These are phyloP conservation scores for Yamadazyma diddensiae DNA, from an alignment of 1,139 yeast genomes.

Conservation along the genomic window DNA sequence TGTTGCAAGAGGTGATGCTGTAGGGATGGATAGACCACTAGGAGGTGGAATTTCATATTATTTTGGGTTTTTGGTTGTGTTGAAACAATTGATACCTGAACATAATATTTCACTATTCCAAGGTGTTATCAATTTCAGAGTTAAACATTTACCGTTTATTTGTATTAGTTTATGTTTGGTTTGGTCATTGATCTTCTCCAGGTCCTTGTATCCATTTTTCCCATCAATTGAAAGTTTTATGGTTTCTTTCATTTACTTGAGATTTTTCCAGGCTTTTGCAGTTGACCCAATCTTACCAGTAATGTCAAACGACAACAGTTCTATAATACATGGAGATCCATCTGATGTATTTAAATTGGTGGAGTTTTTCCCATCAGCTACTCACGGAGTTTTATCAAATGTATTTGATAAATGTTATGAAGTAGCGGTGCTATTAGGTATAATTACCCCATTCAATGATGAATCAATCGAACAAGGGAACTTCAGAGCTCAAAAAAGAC, in stretches of 20 bases:
- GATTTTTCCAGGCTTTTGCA: slow-evolving; percentile 62
- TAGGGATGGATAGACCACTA: slow-evolving; percentile 45
- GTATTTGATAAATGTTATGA: slow-evolving; percentile 55
- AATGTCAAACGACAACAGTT: slow-evolving; percentile 22
- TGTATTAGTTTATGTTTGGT: slow-evolving; percentile 43
- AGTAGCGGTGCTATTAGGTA: slow-evolving; percentile 48
- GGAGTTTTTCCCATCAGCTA: slow-evolving; percentile 70
- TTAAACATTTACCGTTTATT: slow-evolving; percentile 71
- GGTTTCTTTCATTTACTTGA: slow-evolving; percentile 67
- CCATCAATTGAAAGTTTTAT: slow-evolving; percentile 73
- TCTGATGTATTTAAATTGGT: slow-evolving; percentile 84
- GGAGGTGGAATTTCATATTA: slow-evolving; percentile 75
- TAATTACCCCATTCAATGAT: slow-evolving; percentile 66
- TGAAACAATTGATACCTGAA: slow-evolving; percentile 87
- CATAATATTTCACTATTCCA: slow-evolving; percentile 70
- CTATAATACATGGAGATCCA: slow-evolving; percentile 71
- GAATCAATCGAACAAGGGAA: slow-evolving; percentile 74
- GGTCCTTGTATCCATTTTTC: slow-evolving; percentile 51
- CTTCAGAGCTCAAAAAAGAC: slow-evolving; percentile 61
- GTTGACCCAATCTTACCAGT: slow-evolving; percentile 41
- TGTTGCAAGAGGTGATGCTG: slow-evolving; percentile 33
- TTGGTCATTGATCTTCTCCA: slow-evolving; percentile 38
- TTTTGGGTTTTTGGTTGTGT: slow-evolving; percentile 77
- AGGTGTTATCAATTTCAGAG: slow-evolving; percentile 62
- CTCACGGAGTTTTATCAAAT: slow-evolving; percentile 52